A percentile compares a stretch with the other conserved stretches of the same genome.
Evolutionary conservation across 441 rosid genomes (phyloP).

Genomic region (Euphorbia celastroides): DNA sequence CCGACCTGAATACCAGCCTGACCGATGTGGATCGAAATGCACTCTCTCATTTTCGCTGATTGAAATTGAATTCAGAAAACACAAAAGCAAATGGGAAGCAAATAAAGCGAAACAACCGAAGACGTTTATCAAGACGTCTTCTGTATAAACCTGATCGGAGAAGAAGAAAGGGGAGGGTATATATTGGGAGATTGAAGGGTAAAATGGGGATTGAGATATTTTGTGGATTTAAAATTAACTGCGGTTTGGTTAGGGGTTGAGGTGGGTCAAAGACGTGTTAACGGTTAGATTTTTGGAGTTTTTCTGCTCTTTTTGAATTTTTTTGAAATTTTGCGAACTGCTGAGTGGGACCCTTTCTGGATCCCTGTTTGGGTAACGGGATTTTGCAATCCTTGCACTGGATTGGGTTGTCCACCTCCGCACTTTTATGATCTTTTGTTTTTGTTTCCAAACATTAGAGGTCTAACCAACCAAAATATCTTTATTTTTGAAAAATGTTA

Average conservation of each 20-base stretch:
- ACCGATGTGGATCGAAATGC: conserved; percentile 49
- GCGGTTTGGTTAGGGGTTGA: background rate
- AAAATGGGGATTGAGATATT: background rate
- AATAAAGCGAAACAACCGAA: conserved; percentile 14
- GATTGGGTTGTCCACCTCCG: background rate
- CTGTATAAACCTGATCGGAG: conserved; percentile 6
- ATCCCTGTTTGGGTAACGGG: conserved; percentile 2
- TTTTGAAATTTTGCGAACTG: conserved; percentile 29
- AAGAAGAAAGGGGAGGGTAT: background rate
- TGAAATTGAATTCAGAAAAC: conserved; percentile 21
- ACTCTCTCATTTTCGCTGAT: conserved; percentile 40
- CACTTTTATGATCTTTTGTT: background rate
- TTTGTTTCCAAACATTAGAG: background rate
- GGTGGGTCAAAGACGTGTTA: conserved; percentile 26
- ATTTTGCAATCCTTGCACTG: background rate
- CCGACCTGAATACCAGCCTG: conserved; percentile 56
- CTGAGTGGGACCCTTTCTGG: background rate
- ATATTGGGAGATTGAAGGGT: conserved; percentile 16
- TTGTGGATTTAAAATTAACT: background rate
- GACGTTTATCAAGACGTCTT: conserved; percentile 92
- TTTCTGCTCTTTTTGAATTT: conserved; percentile 4
- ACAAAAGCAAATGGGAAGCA: background rate
- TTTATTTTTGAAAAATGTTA: too few relatives aligned
- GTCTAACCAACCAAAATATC: too few relatives aligned
- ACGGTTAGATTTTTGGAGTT: background rate